Evolutionary conservation across 148 eudicot genomes (phyloP).

Genomic region (Camellia japonica): DNA sequence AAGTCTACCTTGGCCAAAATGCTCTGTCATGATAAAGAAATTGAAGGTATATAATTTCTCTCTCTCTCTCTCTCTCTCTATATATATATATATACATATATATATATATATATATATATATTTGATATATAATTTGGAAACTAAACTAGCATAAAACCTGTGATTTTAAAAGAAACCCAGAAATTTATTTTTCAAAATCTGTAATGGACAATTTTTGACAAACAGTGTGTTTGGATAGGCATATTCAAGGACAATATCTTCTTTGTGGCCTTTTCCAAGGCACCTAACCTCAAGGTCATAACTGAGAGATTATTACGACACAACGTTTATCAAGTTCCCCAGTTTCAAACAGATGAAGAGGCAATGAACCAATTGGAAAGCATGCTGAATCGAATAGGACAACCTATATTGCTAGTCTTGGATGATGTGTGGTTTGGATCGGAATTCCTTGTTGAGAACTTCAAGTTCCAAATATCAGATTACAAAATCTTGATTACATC

Average conservation of each 20-base stretch:
- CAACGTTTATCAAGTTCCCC: background rate
- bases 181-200: too few species aligned
- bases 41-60: background rate
- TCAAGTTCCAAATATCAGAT: slow-evolving; percentile 11
- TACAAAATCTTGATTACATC: background rate
- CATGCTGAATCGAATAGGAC: slow-evolving; percentile 15
- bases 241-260: too few species aligned
- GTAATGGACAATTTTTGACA: too few species aligned
- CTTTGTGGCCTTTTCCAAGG: background rate
- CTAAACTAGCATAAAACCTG: too few species aligned
- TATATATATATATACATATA: too few species aligned
- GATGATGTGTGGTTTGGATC: slow-evolving; percentile 36
- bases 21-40: slow-evolving; percentile 11
- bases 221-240: too few species aligned
- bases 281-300: slow-evolving; percentile 17
- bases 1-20: slow-evolving; percentile 17
- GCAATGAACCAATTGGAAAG: slow-evolving; percentile 23
- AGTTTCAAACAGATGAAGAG: slow-evolving; percentile 29
- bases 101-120: too few species aligned
- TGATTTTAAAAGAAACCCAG: too few species aligned
- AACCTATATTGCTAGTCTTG: slow-evolving; percentile 26
- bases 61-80: too few species aligned
- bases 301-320: slow-evolving; percentile 18
- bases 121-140: too few species aligned
- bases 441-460: slow-evolving; percentile 16